Evolutionary conservation across 257 asterid genomes (phyloP).

Genomic region (Solanum sejunctum): DNA sequence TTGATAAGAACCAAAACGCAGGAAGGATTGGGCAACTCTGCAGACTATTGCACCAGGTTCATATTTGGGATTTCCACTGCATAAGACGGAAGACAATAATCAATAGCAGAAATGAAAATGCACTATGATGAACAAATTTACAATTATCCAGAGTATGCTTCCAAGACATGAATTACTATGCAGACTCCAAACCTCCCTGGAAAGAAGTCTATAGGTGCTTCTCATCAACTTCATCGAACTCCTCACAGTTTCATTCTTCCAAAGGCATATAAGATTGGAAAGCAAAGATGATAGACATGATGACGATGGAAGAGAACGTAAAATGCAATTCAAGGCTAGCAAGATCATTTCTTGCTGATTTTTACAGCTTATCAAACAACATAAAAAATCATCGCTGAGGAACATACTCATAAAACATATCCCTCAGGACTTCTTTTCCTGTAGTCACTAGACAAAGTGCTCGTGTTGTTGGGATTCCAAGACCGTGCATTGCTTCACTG

Average conservation of each 20-base stretch:
- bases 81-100: conserved; percentile 3
- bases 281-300: neutral
- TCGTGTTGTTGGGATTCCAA: conserved; percentile 96
- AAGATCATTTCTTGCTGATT: neutral
- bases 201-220: neutral
- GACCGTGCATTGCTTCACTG: conserved; percentile 94
- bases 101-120: neutral
- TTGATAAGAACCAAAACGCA: conserved; percentile 95
- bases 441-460: conserved; percentile 87
- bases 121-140: neutral
- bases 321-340: neutral
- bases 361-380: neutral
- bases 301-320: neutral
- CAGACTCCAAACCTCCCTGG: neutral
- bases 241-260: neutral
- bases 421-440: conserved; percentile 72
- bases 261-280: neutral
- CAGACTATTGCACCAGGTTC: conserved; percentile 97
- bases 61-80: conserved; percentile 93
- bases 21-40: conserved; percentile 82
- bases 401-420: conserved; percentile 95
- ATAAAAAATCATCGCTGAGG: neutral
- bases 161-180: neutral
- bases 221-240: neutral
- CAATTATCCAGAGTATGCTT: neutral